Percentiles rank a stretch among this genome's conserved stretches.
Conservation (phyloP, 208 protist genomes). For the Leishmania turanica region DNA sequence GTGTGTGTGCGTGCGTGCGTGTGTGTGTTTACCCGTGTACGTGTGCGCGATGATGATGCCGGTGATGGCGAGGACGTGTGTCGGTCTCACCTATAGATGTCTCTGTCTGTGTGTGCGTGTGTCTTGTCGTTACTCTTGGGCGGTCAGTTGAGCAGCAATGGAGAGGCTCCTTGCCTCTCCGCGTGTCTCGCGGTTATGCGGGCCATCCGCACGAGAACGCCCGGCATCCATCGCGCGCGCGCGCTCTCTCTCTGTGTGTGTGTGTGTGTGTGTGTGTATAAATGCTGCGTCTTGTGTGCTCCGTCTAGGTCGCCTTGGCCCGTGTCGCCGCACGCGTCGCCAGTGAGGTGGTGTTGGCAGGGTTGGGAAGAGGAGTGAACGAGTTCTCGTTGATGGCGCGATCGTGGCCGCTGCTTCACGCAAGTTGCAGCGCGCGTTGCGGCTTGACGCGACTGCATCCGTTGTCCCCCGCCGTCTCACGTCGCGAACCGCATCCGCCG, state of each 20-base stretch:
- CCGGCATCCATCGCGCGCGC: no score
- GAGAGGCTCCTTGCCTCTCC: no score
- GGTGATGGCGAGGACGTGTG: background rate
- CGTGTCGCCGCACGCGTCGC: background rate
- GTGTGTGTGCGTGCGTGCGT: background rate
- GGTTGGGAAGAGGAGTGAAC: no score
- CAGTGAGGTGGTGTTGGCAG: background rate
- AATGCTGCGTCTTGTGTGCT: no score
- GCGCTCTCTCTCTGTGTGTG: background rate
- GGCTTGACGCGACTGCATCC: background rate
- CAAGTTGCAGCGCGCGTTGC: background rate
- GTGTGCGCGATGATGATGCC: background rate
- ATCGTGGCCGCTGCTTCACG: background rate
- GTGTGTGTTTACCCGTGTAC: background rate
- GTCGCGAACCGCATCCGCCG: background rate
- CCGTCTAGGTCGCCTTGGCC: background rate
- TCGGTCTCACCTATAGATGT: no score
- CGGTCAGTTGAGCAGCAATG: no score
- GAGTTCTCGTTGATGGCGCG: background rate
- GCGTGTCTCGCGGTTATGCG: no score
- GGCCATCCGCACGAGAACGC: no score
- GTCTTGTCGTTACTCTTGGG: no score
- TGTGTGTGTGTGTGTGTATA: background rate
- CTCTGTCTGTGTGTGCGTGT: background rate
- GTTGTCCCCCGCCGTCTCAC: background rate